Evolutionary conservation across 2,329 filamentous ascomycete genomes (phyloP).

Genomic region (Mycosphaerella sp.): DNA sequence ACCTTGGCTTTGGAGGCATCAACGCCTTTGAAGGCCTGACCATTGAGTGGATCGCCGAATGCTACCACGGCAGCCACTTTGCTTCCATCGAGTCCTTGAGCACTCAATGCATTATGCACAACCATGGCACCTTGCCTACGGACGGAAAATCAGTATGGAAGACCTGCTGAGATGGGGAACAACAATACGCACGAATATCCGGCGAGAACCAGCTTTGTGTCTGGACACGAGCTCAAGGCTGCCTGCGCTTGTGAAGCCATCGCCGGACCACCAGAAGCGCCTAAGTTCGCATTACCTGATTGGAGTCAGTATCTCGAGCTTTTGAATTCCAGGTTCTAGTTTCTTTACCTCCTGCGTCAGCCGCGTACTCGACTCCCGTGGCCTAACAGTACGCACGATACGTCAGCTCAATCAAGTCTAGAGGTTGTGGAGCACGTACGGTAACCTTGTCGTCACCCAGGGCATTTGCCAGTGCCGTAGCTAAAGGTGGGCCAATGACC

Average conservation of each 20-base stretch:
- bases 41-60: constrained; percentile 30
- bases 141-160: not conserved
- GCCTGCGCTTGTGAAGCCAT: constrained; percentile 15
- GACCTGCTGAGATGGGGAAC: not conserved
- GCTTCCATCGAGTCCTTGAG: constrained; percentile 19
- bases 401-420: not conserved
- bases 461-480: constrained; percentile 15
- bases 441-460: constrained; percentile 21
- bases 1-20: constrained; percentile 21
- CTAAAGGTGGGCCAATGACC: constrained; percentile 20
- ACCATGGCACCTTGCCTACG: not conserved
- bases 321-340: too few relatives aligned
- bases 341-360: constrained; percentile 15
- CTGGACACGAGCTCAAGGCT: constrained; percentile 18
- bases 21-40: constrained; percentile 23
- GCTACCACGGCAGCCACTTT: constrained; percentile 27
- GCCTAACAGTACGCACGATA: not conserved
- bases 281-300: constrained; percentile 21
- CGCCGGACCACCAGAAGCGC: constrained; percentile 21
- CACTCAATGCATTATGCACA: constrained; percentile 17
- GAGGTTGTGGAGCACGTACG: constrained; percentile 3
- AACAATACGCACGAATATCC: constrained; percentile 18
- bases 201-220: constrained; percentile 20
- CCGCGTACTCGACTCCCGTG: constrained; percentile 29
- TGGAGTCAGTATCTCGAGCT: not conserved